Evolutionary conservation across 108 stramenopile genomes (phyloP).

Genomic region (Conticribra weissflogii): DNA sequence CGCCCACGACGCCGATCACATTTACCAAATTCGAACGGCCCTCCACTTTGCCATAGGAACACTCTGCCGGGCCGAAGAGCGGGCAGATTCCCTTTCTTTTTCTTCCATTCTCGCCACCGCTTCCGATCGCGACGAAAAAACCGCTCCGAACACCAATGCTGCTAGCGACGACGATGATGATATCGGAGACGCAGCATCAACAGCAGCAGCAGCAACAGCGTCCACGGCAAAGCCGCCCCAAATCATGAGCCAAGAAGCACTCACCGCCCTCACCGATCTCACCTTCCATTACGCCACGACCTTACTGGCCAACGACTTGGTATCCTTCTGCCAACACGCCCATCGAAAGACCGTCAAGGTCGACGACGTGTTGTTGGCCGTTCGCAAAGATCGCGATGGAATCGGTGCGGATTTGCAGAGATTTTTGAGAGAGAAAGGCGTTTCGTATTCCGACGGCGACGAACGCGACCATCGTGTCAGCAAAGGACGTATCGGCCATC

Average conservation of each 20-base stretch:
- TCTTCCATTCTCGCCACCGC: no score
- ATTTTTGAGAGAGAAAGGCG: conserved; percentile 5
- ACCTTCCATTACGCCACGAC: conserved; percentile 65
- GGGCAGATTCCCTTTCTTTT: background rate
- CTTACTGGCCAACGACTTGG: conserved; percentile 56
- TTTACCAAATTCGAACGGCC: conserved; percentile 17
- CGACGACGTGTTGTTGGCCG: conserved; percentile 54
- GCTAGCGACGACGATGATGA: conserved; percentile 17
- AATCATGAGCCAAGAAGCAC: conserved; percentile 49
- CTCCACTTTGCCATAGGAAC: conserved; percentile 32
- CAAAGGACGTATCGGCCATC: background rate
- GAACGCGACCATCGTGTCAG: background rate
- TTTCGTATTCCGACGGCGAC: background rate
- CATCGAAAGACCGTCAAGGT: conserved; percentile 33
- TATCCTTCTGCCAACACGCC: conserved; percentile 60
- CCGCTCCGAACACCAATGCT: no score
- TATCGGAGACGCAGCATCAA: no score
- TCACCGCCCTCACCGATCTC: conserved; percentile 63
- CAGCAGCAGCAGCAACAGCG: background rate
- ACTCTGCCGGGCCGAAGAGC: conserved; percentile 30
- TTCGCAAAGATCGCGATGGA: conserved; percentile 34
- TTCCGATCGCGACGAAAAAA: no score
- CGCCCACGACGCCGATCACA: no score
- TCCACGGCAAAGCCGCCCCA: background rate
- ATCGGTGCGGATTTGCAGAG: conserved; percentile 27